Evolutionary conservation across 108 stramenopile genomes (phyloP).

Genomic region (Phaeodactylum tricornutum): DNA sequence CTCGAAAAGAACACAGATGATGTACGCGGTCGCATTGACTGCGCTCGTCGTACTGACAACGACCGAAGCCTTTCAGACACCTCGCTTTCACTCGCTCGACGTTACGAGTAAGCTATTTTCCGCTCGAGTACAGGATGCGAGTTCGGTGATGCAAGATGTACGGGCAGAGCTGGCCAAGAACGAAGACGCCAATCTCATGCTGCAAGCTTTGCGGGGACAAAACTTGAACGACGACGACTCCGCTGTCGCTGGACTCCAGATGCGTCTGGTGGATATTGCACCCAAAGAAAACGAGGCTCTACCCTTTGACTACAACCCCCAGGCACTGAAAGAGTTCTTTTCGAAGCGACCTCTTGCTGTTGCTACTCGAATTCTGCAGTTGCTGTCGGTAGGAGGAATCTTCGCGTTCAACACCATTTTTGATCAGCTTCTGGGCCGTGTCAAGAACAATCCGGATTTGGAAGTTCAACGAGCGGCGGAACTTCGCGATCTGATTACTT

Average conservation of each 20-base stretch:
- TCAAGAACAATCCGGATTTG: conserved; percentile 58
- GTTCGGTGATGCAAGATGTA: conserved; percentile 33
- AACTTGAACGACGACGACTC: conserved; percentile 86
- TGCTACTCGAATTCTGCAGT: conserved; percentile 54
- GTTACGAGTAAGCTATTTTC: too few species aligned
- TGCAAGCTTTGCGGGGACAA: conserved; percentile 75
- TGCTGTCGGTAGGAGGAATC: conserved; percentile 46
- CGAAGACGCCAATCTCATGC: conserved; percentile 57
- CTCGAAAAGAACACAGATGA: too few species aligned
- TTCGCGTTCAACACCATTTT: conserved; percentile 35
- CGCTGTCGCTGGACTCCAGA: conserved; percentile 57
- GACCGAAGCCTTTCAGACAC: too few species aligned
- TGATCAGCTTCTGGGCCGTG: conserved; percentile 41
- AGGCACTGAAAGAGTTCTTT: conserved; percentile 73
- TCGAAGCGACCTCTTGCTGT: conserved; percentile 57
- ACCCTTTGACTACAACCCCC: conserved; percentile 80
- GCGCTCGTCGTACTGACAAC: too few species aligned
- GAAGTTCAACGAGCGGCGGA: conserved; percentile 78
- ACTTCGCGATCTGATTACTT: conserved; percentile 80
- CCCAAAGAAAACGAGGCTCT: conserved; percentile 28
- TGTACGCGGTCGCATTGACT: too few species aligned
- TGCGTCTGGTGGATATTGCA: conserved; percentile 71
- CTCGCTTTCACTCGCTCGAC: too few species aligned
- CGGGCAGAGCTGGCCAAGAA: conserved; percentile 33
- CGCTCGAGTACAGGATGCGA: conserved; percentile 11